phyloP scores from a whole-genome alignment of 2,329 filamentous ascomycete genomes.

The Hypoxylon sp. region DNA sequence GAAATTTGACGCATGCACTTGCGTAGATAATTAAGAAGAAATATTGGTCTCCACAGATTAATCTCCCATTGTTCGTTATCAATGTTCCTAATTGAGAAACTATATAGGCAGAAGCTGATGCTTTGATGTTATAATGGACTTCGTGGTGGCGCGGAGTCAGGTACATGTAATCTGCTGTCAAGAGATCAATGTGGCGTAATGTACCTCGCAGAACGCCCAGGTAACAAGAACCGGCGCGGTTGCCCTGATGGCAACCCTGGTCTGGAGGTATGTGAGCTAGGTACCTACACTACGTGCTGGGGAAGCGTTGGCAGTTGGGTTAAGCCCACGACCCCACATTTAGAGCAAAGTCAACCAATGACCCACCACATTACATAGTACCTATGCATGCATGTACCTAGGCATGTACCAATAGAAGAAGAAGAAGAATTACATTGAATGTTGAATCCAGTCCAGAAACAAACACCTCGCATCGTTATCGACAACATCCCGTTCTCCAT shows the following conservation, averaged over 20 bases:
- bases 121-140: too few species aligned
- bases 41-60: too few species aligned
- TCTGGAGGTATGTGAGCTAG: not conserved
- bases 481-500: conserved; percentile 15
- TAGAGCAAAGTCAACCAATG: conserved; percentile 16
- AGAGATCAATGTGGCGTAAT: not conserved
- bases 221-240: not conserved
- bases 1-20: too few species aligned
- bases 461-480: conserved; percentile 28
- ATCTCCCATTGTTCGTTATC: too few species aligned
- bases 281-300: too few species aligned
- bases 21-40: too few species aligned
- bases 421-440: too few species aligned
- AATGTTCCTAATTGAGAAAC: too few species aligned
- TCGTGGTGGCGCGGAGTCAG: too few species aligned
- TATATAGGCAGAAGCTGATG: too few species aligned
- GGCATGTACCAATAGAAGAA: conserved; percentile 13
- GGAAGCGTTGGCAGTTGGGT: conserved; percentile 14
- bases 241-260: conserved; percentile 29
- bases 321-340: conserved; percentile 13
- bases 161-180: not conserved
- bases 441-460: too few species aligned
- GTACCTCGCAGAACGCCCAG: not conserved
- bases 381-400: too few species aligned
- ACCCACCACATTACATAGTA: not conserved